phyloP scores from a whole-genome alignment of 129 eudicot species.

The Rutidosis leptorrhynchoides region DNA sequence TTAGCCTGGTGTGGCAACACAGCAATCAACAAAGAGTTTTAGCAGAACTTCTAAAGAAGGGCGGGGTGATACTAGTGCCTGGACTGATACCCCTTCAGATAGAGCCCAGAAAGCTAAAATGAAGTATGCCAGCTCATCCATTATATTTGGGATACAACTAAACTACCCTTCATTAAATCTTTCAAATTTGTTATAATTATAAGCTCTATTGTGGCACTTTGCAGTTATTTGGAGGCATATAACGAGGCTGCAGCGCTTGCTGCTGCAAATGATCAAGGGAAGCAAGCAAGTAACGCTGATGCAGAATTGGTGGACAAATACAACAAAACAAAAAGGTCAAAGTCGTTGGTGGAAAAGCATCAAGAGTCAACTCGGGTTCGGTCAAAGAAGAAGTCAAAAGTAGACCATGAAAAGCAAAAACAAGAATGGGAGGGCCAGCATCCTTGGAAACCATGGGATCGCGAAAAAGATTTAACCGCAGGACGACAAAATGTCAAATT shows the following conservation, averaged over 20 bases:
- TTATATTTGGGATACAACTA: conserved; percentile 5
- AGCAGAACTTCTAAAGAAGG: conserved; percentile 79
- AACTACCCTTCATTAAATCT: conserved; percentile 2
- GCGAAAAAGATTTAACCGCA: conserved; percentile 87
- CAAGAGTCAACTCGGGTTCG: conserved; percentile 48
- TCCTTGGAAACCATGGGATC: conserved; percentile 99
- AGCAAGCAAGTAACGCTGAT: conserved; percentile 41
- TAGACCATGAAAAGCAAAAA: conserved; percentile 36
- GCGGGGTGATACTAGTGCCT: conserved; percentile 95
- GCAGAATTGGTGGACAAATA: conserved; percentile 86
- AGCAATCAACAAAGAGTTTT: conserved; percentile 64
- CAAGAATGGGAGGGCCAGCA: conserved; percentile 88
- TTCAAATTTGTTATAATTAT: conserved; percentile 1
- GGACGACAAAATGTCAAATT: conserved; percentile 84
- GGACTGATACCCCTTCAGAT: conserved; percentile 96
- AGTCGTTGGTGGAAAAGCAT: conserved; percentile 89
- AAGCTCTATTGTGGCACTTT: conserved; percentile 9
- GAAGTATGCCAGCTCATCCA: conserved; percentile 49
- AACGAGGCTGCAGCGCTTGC: conserved; percentile 91
- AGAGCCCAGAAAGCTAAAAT: conserved; percentile 90
- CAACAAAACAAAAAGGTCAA: conserved; percentile 83
- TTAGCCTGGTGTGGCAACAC: conserved; percentile 82
- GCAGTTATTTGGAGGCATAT: conserved; percentile 92
- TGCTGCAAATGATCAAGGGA: conserved; percentile 52
- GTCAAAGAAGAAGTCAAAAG: conserved; percentile 51